Conservation (phyloP, 768 basidiomycete genomes). For the Tylopilus sp. region DNA sequence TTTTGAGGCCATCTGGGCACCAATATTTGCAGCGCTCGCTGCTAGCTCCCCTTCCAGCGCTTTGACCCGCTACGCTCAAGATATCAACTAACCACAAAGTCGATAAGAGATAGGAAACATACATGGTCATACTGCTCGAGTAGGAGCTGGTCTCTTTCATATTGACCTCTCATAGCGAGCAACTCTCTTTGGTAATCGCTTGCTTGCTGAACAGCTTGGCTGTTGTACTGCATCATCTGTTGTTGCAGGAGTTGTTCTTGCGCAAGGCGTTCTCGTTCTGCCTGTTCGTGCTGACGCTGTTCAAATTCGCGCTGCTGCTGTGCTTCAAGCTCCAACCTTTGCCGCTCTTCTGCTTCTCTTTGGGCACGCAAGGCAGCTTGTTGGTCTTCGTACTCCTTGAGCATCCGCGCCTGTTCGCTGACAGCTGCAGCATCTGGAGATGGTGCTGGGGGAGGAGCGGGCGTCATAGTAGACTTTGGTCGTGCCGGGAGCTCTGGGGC, state of each 20-base stretch:
- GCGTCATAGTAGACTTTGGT: slow-evolving; percentile 51
- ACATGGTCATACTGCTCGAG: slow-evolving; percentile 97
- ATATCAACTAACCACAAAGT: slow-evolving; percentile 5
- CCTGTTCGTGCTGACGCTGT: slow-evolving; percentile 81
- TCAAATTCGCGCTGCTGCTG: slow-evolving; percentile 88
- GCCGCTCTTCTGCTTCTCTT: slow-evolving; percentile 79
- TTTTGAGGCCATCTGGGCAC: slow-evolving; percentile 84
- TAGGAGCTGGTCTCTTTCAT: slow-evolving; percentile 96
- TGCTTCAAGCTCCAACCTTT: slow-evolving; percentile 71
- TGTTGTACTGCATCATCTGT: slow-evolving; percentile 78
- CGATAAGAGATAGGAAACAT: slow-evolving; percentile 10
- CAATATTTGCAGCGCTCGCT: slow-evolving; percentile 70
- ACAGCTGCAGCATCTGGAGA: slow-evolving; percentile 68
- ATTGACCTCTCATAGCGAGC: slow-evolving; percentile 92
- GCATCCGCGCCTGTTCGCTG: slow-evolving; percentile 87
- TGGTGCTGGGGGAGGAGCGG: slow-evolving; percentile 72
- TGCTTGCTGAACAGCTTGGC: slow-evolving; percentile 70
- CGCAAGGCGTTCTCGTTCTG: slow-evolving; percentile 81
- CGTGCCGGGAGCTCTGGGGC: slow-evolving; percentile 88
- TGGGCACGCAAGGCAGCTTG: slow-evolving; percentile 82
- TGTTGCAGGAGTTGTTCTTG: slow-evolving; percentile 86
- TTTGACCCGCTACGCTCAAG: slow-evolving; percentile 75
- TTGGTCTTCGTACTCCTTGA: slow-evolving; percentile 95
- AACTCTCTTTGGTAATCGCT: slow-evolving; percentile 87
- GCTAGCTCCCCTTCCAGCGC: slow-evolving; percentile 87